Evolutionary conservation across 108 stramenopile genomes (phyloP).

Genomic region (Pseudonitzschia pungens): DNA sequence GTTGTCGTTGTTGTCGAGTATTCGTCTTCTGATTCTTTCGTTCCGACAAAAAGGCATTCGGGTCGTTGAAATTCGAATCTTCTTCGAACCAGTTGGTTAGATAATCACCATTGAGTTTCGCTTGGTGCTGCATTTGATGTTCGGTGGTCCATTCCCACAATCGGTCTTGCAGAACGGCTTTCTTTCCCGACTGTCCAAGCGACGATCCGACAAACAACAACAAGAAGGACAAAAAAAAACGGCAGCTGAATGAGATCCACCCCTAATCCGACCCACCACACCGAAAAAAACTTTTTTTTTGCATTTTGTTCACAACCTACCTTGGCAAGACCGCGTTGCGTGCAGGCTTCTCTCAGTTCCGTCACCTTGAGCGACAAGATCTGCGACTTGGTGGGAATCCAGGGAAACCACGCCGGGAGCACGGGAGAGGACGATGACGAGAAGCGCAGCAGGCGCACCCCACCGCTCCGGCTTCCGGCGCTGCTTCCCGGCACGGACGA

Average conservation of each 20-base stretch:
- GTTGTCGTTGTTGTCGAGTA: no score
- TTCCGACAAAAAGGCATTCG: constrained; percentile 1
- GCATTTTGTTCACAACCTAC: constrained; percentile 29
- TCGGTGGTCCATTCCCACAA: constrained; percentile 55
- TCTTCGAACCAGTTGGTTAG: constrained; percentile 29
- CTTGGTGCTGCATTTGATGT: constrained; percentile 44
- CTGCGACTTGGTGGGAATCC: constrained; percentile 54
- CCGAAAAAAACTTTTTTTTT: no score
- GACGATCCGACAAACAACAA: not conserved
- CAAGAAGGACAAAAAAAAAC: not conserved
- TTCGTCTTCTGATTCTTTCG: not conserved
- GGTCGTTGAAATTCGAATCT: not conserved
- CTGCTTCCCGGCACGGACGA: not conserved
- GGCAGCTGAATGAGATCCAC: not conserved
- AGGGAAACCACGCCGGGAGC: constrained; percentile 55
- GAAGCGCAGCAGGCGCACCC: not conserved
- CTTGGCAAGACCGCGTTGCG: constrained; percentile 51
- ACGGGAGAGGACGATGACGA: not conserved
- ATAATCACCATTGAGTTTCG: constrained; percentile 20
- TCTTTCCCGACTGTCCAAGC: constrained; percentile 43
- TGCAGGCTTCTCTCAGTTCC: constrained; percentile 51
- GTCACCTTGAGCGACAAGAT: constrained; percentile 50
- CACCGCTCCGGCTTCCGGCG: not conserved
- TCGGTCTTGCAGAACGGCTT: constrained; percentile 55
- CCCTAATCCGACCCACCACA: no score